Base-by-base conservation (phyloP, 352 stramenopile species). In the Saprolegnia diclina region DNA sequence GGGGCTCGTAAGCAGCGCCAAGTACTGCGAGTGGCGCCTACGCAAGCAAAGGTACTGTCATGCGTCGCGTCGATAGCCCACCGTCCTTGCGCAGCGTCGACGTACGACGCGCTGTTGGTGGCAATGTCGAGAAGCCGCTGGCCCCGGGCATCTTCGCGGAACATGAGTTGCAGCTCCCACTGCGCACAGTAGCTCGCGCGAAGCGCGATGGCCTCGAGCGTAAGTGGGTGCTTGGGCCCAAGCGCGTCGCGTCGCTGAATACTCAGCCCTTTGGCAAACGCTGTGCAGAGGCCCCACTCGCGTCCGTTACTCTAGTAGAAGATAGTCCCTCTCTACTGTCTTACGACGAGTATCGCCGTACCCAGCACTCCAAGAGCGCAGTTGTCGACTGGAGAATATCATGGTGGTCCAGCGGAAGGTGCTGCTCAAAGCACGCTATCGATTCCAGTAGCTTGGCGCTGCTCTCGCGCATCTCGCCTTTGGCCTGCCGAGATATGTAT, bases 151-250 rank as follows among this genome's bases (percentile, higher is more conserved):
- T 67, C 59, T 42, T 67, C 37, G 22, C 21, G n/a, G 19, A 67
- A 63, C 59, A 67, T 67, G n/a, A 50, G 59, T 19, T 50, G n/a
- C 4, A n/a, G 19, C 26, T 67, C 59, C 59, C 59, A 67, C 26
- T 67, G 19, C 18, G 10, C 22, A 13, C 5, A 9, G 32, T 32
- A 67, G 19, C 14, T n/a, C 16, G 42, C 35, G 1, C 10, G 10
- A 19, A 19, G 21, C 6, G 14, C 22, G 10, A 16, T 18, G 19
- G 59, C 59, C 18, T 67, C 14, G 4, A 40, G 19, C 22, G 59
- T 67, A 4, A 67, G 29, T 16, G 22, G 13, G 32, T 67, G 59
- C 6, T 56, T 22, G 11, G 10, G 18, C 10, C 59, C 59, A 13
- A 67, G 59, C 4, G 42, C 59, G 16, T 52, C n/a, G 22, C 46